Conservation (phyloP, 129 eudicot species). For the Pulicaria dysenterica region DNA sequence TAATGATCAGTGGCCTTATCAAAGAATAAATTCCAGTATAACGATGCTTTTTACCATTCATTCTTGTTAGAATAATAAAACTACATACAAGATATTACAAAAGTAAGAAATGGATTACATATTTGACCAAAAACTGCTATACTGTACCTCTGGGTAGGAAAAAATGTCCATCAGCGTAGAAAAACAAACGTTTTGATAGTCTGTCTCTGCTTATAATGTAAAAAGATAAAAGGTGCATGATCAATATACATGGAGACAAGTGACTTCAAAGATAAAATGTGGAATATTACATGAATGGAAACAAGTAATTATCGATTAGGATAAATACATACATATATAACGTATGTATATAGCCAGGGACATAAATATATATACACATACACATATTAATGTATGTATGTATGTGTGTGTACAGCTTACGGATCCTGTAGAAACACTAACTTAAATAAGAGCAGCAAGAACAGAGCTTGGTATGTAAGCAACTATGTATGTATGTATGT, state of each 20-base stretch:
- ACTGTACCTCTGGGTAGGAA: constrained; percentile 60
- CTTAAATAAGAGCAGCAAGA: too few species aligned
- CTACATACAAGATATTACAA: too few species aligned
- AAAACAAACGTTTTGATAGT: constrained; percentile 58
- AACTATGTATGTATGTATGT: background rate
- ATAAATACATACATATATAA: background rate
- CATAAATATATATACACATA: background rate
- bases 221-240: background rate
- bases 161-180: constrained; percentile 72
- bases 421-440: too few species aligned
- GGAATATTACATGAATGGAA: background rate
- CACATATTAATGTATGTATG: too few species aligned
- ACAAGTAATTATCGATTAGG: too few species aligned
- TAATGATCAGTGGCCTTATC: too few species aligned
- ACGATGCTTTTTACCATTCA: too few species aligned
- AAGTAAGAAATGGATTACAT: background rate
- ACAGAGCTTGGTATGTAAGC: background rate
- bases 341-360: background rate
- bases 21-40: too few species aligned
- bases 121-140: background rate
- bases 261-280: background rate
- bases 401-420: too few species aligned
- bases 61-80: too few species aligned
- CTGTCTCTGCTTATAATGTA: constrained; percentile 53
- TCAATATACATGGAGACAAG: background rate